Percentiles rank a stretch among this genome's conserved stretches.
Evolutionary conservation across 148 eudicot genomes (phyloP).

Genomic region (Talinum fruticosum): DNA sequence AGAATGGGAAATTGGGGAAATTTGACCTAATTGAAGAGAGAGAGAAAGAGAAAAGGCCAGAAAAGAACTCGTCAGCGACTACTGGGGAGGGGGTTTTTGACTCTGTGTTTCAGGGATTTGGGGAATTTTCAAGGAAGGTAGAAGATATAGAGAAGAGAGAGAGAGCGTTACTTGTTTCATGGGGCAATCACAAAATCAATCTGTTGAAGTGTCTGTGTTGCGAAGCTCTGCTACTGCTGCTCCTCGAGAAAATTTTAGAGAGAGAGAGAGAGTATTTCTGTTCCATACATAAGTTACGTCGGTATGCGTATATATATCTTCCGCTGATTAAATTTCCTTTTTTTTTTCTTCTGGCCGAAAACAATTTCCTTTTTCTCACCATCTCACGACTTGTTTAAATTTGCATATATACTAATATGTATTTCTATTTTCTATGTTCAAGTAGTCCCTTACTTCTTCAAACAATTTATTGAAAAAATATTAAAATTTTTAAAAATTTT

Average conservation of each 20-base stretch:
- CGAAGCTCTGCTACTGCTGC: background rate
- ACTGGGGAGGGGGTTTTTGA: background rate
- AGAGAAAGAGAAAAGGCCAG: conserved; percentile 9
- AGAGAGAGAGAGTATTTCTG: background rate
- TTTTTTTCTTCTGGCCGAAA: background rate
- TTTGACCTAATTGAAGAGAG: conserved; percentile 42
- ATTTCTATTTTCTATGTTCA: too few species aligned
- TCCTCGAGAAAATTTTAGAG: background rate
- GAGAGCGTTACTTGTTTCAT: background rate
- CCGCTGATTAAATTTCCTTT: too few species aligned
- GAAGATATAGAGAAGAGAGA: background rate
- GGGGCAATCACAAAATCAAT: background rate
- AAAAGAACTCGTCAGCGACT: conserved; percentile 34
- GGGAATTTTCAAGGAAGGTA: background rate
- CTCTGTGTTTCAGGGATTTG: background rate
- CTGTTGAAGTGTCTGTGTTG: background rate
- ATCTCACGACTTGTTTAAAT: too few species aligned
- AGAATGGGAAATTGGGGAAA: conserved; percentile 31
- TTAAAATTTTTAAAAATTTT: too few species aligned
- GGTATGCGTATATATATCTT: background rate
- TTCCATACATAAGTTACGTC: background rate
- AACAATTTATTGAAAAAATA: too few species aligned
- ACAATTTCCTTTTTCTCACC: too few species aligned
- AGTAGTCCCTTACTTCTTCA: too few species aligned
- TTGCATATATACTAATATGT: too few species aligned